Conservation (phyloP, 78 protist species). For the Dictyostelium purpureum region DNA sequence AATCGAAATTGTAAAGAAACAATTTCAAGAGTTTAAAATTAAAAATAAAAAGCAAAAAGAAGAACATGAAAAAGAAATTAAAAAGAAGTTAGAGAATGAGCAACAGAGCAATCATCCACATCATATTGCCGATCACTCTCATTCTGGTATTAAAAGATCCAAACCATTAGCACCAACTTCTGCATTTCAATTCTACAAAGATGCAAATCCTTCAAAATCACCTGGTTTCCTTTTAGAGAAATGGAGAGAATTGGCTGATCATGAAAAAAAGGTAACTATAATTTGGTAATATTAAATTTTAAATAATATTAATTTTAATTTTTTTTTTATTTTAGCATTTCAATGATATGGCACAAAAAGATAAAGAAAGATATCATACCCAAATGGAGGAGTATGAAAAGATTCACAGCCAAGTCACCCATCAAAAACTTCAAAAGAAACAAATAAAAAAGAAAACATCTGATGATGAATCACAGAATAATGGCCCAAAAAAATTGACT, state of each 20-base stretch:
- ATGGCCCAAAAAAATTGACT: slow-evolving; percentile 9
- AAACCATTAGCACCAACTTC: slow-evolving; percentile 38
- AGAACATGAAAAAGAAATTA: slow-evolving; percentile 60
- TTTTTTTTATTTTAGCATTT: slow-evolving; percentile 2
- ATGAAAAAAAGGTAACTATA: slow-evolving; percentile 1
- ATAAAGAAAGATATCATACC: slow-evolving; percentile 25
- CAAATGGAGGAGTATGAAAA: slow-evolving; percentile 71
- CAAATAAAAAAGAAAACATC: slow-evolving; percentile 19
- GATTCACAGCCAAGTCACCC: slow-evolving; percentile 26
- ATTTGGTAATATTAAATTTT: neutral
- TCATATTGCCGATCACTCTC: neutral
- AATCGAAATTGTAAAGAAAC: neutral
- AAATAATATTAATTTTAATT: neutral
- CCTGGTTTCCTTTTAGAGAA: slow-evolving; percentile 33
- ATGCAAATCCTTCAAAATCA: slow-evolving; percentile 16
- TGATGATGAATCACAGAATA: neutral
- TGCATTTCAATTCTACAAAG: slow-evolving; percentile 35
- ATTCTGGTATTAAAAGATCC: slow-evolving; percentile 40
- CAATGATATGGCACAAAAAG: slow-evolving; percentile 50
- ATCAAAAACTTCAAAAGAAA: slow-evolving; percentile 63
- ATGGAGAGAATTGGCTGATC: slow-evolving; percentile 44
- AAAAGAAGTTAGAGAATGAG: neutral
- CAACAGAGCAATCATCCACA: neutral
- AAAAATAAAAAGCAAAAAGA: slow-evolving; percentile 42
- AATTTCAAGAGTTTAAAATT: slow-evolving; percentile 33